phyloP scores from a whole-genome alignment of 176 grass and related monocot genomes.

The Luzula sylvatica region DNA sequence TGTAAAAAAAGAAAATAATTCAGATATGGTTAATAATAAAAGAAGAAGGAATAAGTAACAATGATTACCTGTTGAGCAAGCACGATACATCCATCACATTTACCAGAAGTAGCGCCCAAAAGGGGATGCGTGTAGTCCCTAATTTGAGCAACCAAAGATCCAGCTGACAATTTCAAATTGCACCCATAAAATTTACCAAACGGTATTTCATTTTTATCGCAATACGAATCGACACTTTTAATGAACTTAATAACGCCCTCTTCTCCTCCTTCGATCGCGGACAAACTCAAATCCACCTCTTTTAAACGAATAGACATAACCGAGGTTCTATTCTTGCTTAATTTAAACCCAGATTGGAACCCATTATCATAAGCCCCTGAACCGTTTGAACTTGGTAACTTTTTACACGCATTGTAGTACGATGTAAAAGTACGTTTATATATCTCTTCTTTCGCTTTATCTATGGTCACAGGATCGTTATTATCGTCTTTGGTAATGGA shows the following conservation, averaged over 20 bases:
- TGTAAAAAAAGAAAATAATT: constrained; percentile 22
- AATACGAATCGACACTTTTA: constrained; percentile 57
- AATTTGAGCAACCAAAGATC: constrained; percentile 46
- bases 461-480: constrained; percentile 32
- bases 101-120: constrained; percentile 63
- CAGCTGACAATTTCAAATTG: constrained; percentile 73
- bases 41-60: constrained; percentile 3
- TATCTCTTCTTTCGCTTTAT: constrained; percentile 64
- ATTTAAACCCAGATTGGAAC: constrained; percentile 92
- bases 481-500: constrained; percentile 40
- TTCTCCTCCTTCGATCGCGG: constrained; percentile 67
- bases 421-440: constrained; percentile 58
- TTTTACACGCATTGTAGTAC: constrained; percentile 77
- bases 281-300: constrained; percentile 81
- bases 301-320: constrained; percentile 65
- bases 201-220: constrained; percentile 73
- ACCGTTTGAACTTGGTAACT: constrained; percentile 62
- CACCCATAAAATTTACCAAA: constrained; percentile 92
- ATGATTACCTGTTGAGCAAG: constrained; percentile 77
- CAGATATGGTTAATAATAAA: no score
- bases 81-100: constrained; percentile 87
- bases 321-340: constrained; percentile 59
- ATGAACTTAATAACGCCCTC: constrained; percentile 81
- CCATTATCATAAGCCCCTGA: constrained; percentile 70
- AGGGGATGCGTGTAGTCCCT: constrained; percentile 89